These are phyloP conservation scores for Penstemon barbatus DNA, from an alignment of 257 asterid species.

Conservation along the genomic window DNA sequence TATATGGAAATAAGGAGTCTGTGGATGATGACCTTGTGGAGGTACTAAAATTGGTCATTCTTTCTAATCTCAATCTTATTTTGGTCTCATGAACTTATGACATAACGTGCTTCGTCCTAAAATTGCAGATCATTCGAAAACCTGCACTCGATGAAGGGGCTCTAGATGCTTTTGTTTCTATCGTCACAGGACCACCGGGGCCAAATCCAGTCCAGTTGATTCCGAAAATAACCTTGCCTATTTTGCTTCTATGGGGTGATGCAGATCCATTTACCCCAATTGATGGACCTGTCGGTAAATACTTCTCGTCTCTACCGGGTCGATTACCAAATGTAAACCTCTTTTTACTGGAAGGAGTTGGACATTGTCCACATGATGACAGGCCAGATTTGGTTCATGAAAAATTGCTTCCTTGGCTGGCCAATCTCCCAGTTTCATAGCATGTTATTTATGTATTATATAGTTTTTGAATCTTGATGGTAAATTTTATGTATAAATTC, in stretches of 20 bases:
- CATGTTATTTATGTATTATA: neutral
- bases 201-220: slow-evolving; percentile 79
- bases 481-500: slow-evolving; percentile 2
- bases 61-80: neutral
- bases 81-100: neutral
- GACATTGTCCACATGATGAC: slow-evolving; percentile 98
- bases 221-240: slow-evolving; percentile 58
- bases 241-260: slow-evolving; percentile 85
- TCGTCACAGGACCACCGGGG: slow-evolving; percentile 91
- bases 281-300: slow-evolving; percentile 93
- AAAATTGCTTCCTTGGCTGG: slow-evolving; percentile 86
- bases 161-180: slow-evolving; percentile 95
- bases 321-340: slow-evolving; percentile 51
- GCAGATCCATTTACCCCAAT: slow-evolving; percentile 84
- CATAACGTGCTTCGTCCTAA: neutral
- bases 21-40: slow-evolving; percentile 91
- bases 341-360: slow-evolving; percentile 74
- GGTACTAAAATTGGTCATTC: slow-evolving; percentile 36
- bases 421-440: slow-evolving; percentile 39
- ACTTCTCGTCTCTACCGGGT: slow-evolving; percentile 62
- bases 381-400: slow-evolving; percentile 86
- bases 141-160: slow-evolving; percentile 92
- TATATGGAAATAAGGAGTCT: slow-evolving; percentile 74
- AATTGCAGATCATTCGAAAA: slow-evolving; percentile 62
- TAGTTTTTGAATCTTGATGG: neutral